Base-by-base conservation (phyloP, 345 rosid species). In the Arabidopsis arenosa region DNA sequence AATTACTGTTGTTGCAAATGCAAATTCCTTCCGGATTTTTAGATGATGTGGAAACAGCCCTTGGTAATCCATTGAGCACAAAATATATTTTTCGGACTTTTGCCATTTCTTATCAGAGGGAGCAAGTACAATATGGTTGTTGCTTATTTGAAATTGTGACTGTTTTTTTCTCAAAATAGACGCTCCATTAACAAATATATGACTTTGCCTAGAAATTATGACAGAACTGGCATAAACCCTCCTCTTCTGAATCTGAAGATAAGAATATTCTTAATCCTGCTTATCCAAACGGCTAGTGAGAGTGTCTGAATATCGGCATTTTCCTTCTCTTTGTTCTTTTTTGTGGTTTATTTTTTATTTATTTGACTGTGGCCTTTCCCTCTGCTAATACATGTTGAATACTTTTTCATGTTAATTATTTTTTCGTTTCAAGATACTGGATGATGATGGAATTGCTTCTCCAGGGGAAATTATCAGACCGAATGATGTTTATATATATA, bases 391-490 rank as follows among this genome's bases (percentile, higher is more conserved):
- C 23, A 55, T 70, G 54, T 30, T 39, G 39, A 49, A 30, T 64
- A 54, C 17, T 35, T 54, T 69, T 44, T 61, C 57, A 33, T 36
- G 35, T 62, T 80, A 9, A 49, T 35, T 30, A 57, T 13, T 64
- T 61, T 23, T 39, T 66, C 43, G 33, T 77, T 32, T 76, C 6
- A 47, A 93, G 98, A 83, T 85, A 66, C 79, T 92, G 77, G 98
- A 91, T 75, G 80, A 87, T 63, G 98, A 93, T 66, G 98, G 98
- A 69, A 66, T 93, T 15, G 98, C 93, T 76, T 45, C 96, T 63
- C 98, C 98, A 26, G 98, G 97, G 44, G 94, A 94, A 86, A 87
- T 89, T 73, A 90, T 94, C 64, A 84, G 90, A 70, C 78, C 85
- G 8, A 78, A 78, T 74, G 96, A 94, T 79, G 47, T 88, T 41